Evolutionary conservation across 148 eudicot genomes (phyloP).

Genomic region (Rhododendron henanense): DNA sequence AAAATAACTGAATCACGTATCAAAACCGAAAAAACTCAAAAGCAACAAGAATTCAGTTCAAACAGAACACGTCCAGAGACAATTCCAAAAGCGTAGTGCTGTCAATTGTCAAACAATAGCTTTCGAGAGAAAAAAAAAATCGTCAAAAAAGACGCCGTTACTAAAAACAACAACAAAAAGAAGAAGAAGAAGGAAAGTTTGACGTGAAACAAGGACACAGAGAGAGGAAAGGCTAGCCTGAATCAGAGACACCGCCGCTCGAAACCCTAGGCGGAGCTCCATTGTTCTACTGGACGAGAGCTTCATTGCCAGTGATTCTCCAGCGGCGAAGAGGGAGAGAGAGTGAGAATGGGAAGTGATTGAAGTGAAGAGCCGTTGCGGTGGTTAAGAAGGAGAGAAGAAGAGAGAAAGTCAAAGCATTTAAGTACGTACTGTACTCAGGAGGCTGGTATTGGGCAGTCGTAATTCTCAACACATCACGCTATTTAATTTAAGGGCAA

Average conservation of each 20-base stretch:
- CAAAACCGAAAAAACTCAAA: neutral
- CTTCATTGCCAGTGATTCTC: slow-evolving; percentile 6
- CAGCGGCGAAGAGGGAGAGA: neutral
- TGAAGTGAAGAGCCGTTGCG: neutral
- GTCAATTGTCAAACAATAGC: neutral
- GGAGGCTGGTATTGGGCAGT: neutral
- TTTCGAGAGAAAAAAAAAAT: neutral
- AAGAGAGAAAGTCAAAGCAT: neutral
- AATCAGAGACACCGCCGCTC: slow-evolving; percentile 7
- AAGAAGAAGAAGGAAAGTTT: neutral
- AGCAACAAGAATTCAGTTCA: neutral
- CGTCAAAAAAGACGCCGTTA: neutral
- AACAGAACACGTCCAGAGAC: neutral
- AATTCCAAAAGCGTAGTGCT: neutral
- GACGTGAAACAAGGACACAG: neutral
- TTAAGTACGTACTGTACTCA: neutral
- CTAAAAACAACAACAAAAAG: neutral
- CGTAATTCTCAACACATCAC: neutral
- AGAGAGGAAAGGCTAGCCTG: slow-evolving; percentile 11
- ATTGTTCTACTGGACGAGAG: slow-evolving; percentile 8
- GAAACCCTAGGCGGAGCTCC: slow-evolving; percentile 15
- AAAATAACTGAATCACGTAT: no score
- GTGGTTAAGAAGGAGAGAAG: neutral
- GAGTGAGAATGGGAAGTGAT: neutral
- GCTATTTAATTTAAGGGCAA: neutral